A percentile compares a stretch with the other conserved stretches of the same genome.
These are phyloP conservation scores for Pelargonium nanum DNA, from an alignment of 345 rosid species.

Conservation along the genomic window DNA sequence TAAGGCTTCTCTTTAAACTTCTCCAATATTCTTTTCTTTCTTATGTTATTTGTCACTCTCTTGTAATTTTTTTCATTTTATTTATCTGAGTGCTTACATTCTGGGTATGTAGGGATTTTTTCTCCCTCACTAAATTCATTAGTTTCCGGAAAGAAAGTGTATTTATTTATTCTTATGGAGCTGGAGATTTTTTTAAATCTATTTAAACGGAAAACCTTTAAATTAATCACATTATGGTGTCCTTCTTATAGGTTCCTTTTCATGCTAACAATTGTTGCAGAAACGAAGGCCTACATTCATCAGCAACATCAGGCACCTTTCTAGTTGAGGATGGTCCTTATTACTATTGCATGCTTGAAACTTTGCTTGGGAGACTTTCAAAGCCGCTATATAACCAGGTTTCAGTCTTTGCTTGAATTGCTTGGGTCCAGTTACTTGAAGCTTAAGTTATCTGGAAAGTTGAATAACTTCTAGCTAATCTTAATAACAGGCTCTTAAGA, in stretches of 20 bases:
- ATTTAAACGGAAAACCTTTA: background rate
- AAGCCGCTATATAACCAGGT: conserved; percentile 83
- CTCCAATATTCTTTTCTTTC: background rate
- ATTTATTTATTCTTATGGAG: background rate
- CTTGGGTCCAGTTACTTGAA: background rate
- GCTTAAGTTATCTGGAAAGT: background rate
- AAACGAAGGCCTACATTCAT: conserved; percentile 83
- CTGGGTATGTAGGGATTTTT: background rate
- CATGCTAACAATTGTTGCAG: conserved; percentile 29
- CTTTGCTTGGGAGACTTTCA: conserved; percentile 83
- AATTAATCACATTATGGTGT: background rate
- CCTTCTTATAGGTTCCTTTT: background rate
- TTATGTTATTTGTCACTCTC: too few relatives aligned
- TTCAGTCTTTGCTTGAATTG: conserved; percentile 16
- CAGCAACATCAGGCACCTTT: conserved; percentile 91
- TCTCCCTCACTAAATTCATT: background rate
- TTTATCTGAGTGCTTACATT: background rate
- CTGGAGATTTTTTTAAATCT: background rate
- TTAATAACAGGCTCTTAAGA: conserved; percentile 71
- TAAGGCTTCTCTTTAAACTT: too few relatives aligned
- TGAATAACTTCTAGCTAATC: conserved; percentile 11
- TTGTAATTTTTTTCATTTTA: too few relatives aligned
- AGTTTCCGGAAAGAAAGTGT: background rate
- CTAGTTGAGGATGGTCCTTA: conserved; percentile 95
- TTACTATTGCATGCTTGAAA: conserved; percentile 97